Conservation (phyloP, 2,329 filamentous ascomycete genomes). For the Metarhizium sp. region DNA sequence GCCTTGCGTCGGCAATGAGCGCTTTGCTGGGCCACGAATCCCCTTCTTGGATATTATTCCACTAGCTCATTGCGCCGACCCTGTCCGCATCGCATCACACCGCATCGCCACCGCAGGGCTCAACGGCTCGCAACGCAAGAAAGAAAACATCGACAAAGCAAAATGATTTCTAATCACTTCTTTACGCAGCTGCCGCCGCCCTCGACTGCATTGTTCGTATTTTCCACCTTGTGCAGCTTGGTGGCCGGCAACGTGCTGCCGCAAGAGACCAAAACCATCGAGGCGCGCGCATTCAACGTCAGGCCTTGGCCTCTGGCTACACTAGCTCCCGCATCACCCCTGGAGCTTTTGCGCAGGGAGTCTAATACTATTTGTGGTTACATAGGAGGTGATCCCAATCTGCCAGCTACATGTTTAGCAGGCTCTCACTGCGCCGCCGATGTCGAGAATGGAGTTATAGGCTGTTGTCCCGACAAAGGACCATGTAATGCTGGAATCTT, state of each 20-base stretch:
- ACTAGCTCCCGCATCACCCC: constrained; percentile 26
- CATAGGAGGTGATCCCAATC: constrained; percentile 39
- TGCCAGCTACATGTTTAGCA: constrained; percentile 47
- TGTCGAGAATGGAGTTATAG: constrained; percentile 36
- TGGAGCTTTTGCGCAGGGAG: constrained; percentile 30
- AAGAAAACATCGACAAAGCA: constrained; percentile 6
- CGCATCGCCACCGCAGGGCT: not conserved
- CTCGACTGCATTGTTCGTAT: constrained; percentile 22
- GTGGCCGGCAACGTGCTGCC: constrained; percentile 31
- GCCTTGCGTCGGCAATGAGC: not conserved
- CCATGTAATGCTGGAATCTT: constrained; percentile 46
- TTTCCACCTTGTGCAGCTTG: constrained; percentile 22
- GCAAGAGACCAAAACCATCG: constrained; percentile 27
- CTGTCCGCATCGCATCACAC: not conserved
- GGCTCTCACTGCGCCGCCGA: constrained; percentile 52
- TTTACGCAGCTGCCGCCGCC: constrained; percentile 26
- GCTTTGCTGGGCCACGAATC: not conserved
- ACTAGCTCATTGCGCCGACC: not conserved
- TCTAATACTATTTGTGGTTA: constrained; percentile 49
- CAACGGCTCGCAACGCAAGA: not conserved
- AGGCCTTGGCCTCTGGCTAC: constrained; percentile 27
- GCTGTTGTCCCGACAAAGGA: constrained; percentile 44
- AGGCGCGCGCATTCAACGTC: constrained; percentile 25
- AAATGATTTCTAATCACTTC: constrained; percentile 18
- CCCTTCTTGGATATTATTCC: not conserved